Evolutionary conservation across 257 asterid species (phyloP).

Genomic region (Ophiorrhiza pumila): DNA sequence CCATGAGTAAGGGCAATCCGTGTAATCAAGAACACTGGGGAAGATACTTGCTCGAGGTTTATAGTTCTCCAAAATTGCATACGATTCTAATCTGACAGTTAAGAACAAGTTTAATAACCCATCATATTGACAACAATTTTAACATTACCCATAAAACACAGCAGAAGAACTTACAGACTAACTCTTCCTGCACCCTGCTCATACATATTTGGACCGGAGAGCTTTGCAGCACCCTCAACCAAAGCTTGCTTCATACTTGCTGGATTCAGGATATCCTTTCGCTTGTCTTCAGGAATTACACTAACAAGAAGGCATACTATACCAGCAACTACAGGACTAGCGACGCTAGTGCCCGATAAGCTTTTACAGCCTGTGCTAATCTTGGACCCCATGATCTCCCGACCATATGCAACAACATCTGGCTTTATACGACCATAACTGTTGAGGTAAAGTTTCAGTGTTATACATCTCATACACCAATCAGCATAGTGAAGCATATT

Average conservation of each 20-base stretch:
- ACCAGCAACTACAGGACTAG: constrained; percentile 99
- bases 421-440: constrained; percentile 99
- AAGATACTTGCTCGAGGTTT: constrained; percentile 96
- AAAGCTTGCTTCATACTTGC: constrained; percentile 97
- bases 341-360: constrained; percentile 98
- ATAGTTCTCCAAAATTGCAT: constrained; percentile 80
- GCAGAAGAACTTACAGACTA: constrained; percentile 73
- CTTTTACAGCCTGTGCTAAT: constrained; percentile 98
- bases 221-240: constrained; percentile 98
- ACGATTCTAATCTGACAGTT: constrained; percentile 74
- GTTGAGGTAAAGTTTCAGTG: constrained; percentile 28
- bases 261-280: constrained; percentile 79
- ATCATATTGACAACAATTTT: neutral
- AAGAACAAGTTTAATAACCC: constrained; percentile 23
- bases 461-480: constrained; percentile 6
- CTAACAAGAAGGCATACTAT: constrained; percentile 97
- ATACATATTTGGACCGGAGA: constrained; percentile 93
- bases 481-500: neutral
- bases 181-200: constrained; percentile 99
- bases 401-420: constrained; percentile 95
- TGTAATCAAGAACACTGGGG: constrained; percentile 83
- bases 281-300: constrained; percentile 71
- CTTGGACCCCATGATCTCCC: constrained; percentile 97
- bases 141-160: constrained; percentile 17
- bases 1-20: constrained; percentile 98